These are phyloP conservation scores for Aspergillus saccharolyticus DNA, from an alignment of 495 filamentous ascomycete genomes.

Conservation along the genomic window DNA sequence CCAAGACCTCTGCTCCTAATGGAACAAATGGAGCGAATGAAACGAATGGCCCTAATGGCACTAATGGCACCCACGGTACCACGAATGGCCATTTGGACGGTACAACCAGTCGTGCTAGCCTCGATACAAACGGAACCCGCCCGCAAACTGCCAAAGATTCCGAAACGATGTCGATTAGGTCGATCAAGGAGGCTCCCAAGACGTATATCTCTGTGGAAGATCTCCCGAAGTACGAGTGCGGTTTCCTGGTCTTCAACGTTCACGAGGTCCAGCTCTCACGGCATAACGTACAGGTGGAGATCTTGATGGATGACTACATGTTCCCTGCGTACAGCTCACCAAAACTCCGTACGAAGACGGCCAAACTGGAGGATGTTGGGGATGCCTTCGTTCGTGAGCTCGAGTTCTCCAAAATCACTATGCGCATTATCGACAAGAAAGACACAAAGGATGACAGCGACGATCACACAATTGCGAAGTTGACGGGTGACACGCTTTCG, in stretches of 20 bases:
- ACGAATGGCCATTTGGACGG: constrained; percentile 24
- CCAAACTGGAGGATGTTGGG: constrained; percentile 80
- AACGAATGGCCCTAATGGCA: constrained; percentile 9
- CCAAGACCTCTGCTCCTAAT: constrained; percentile 26
- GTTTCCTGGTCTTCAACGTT: constrained; percentile 89
- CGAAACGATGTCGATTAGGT: constrained; percentile 33
- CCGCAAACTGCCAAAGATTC: constrained; percentile 29
- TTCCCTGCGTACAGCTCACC: constrained; percentile 85
- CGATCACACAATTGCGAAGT: constrained; percentile 70
- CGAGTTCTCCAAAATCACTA: constrained; percentile 87
- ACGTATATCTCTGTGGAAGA: constrained; percentile 73
- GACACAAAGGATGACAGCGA: constrained; percentile 69
- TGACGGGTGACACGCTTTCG: constrained; percentile 79
- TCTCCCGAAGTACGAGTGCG: constrained; percentile 76
- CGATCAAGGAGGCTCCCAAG: constrained; percentile 61
- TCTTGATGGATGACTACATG: constrained; percentile 89
- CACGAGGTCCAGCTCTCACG: constrained; percentile 79
- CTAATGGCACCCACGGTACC: too few species aligned
- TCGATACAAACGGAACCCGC: constrained; percentile 32
- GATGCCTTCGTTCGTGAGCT: constrained; percentile 96
- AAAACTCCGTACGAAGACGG: constrained; percentile 58
- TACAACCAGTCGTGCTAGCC: constrained; percentile 31
- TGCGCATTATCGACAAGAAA: constrained; percentile 71
- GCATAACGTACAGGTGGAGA: constrained; percentile 72
- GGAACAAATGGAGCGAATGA: constrained; percentile 21